phyloP scores from a whole-genome alignment of 129 eudicot species.

The Calendula officinalis region DNA sequence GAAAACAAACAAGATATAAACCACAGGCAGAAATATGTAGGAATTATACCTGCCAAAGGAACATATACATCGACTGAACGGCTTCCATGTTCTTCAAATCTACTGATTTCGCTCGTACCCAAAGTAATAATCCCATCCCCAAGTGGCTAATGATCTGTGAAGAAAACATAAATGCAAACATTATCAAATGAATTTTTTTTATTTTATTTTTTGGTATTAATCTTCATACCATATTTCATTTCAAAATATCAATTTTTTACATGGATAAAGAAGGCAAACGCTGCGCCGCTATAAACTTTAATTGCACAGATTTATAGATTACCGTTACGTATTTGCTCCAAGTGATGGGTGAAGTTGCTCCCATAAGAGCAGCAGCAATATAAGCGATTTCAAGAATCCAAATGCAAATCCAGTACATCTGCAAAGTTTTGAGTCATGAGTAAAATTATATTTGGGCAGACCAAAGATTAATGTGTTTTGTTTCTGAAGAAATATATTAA shows the following conservation, averaged over 20 bases:
- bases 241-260: too few species aligned
- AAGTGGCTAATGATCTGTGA: conserved; percentile 13
- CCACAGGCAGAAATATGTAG: neutral
- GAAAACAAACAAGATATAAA: neutral
- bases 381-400: conserved; percentile 33
- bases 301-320: too few species aligned
- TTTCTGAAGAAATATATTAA: neutral
- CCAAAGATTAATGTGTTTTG: neutral
- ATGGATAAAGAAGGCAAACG: too few species aligned
- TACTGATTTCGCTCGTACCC: conserved; percentile 31
- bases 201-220: too few species aligned
- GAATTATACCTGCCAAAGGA: conserved; percentile 24
- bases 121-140: conserved; percentile 15
- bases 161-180: neutral
- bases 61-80: conserved; percentile 30
- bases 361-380: conserved; percentile 22
- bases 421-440: neutral
- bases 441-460: neutral
- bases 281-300: too few species aligned
- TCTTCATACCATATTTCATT: too few species aligned
- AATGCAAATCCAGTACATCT: conserved; percentile 33
- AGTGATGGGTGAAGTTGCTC: conserved; percentile 26
- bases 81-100: conserved; percentile 26
- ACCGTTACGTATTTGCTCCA: conserved; percentile 30
- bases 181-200: neutral